Conservation (phyloP, 257 asterid species). For the Vinca minor region DNA sequence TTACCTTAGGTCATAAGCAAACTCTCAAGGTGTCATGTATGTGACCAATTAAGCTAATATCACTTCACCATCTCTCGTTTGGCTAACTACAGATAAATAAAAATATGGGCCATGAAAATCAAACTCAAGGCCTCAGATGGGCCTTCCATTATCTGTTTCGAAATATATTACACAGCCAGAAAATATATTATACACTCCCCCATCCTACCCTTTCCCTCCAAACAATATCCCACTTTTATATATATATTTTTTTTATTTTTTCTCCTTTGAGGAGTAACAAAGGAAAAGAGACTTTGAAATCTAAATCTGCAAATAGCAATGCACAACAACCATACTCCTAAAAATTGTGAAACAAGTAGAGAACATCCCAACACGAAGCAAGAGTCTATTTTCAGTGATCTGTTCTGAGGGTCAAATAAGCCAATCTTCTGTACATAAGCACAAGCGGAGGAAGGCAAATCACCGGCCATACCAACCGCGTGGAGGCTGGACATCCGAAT, state of each 20-base stretch:
- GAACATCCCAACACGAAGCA: not conserved
- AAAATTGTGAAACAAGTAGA: not conserved
- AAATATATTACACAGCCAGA: not conserved
- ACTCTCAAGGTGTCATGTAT: no score
- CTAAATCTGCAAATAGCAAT: not conserved
- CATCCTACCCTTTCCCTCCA: no score
- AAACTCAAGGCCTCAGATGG: not conserved
- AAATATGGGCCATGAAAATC: not conserved
- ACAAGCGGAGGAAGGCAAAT: conserved; percentile 10
- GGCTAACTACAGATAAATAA: not conserved
- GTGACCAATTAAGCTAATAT: no score
- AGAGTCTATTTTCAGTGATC: not conserved
- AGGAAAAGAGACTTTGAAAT: not conserved
- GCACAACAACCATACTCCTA: not conserved
- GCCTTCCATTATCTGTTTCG: not conserved
- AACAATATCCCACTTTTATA: no score
- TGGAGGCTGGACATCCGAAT: conserved; percentile 56
- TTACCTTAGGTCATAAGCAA: no score
- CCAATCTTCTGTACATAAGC: conserved; percentile 34
- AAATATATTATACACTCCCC: not conserved
- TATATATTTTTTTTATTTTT: no score
- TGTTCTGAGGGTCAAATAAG: not conserved
- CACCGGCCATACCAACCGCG: conserved; percentile 76
- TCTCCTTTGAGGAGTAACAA: no score
- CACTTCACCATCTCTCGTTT: no score